Percentiles rank a stretch among this genome's conserved stretches.
Conservation (phyloP, 208 protist genomes). For the Crithidia expoeki region DNA sequence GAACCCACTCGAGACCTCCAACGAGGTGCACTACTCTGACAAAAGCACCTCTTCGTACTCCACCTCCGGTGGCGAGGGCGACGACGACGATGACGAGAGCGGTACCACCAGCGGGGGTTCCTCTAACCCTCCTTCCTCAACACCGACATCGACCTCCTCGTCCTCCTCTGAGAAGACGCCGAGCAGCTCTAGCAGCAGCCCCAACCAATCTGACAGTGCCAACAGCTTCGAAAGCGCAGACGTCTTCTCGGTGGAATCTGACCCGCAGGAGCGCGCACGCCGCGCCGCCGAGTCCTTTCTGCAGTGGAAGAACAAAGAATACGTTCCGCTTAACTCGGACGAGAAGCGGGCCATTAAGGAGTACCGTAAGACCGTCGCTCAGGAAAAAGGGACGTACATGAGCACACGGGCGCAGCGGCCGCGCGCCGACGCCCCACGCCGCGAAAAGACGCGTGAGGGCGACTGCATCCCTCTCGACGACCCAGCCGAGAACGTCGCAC, state of each 20-base stretch:
- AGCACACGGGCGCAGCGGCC: constrained; percentile 23
- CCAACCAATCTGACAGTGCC: not conserved
- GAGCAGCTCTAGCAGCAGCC: not conserved
- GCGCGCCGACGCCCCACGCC: not conserved
- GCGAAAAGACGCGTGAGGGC: not conserved
- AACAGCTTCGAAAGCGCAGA: constrained; percentile 9
- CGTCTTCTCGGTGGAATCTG: constrained; percentile 16
- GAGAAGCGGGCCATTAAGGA: constrained; percentile 32
- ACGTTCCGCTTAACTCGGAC: constrained; percentile 23
- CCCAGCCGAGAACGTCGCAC: not conserved
- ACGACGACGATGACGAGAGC: not conserved
- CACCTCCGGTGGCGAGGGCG: not conserved
- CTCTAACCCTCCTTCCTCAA: not conserved
- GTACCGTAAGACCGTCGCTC: constrained; percentile 23
- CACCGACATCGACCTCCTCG: not conserved
- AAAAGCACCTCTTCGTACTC: constrained; percentile 10
- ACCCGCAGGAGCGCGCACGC: constrained; percentile 24
- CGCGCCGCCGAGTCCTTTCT: constrained; percentile 21
- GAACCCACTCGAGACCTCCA: constrained; percentile 1
- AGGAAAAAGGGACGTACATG: constrained; percentile 24
- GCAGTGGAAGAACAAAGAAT: constrained; percentile 32
- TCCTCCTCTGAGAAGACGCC: not conserved
- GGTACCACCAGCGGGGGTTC: not conserved
- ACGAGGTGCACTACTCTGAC: not conserved
- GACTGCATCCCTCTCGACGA: constrained; percentile 7